Percentiles rank a stretch among this genome's conserved stretches.
Evolutionary conservation across 2,329 filamentous ascomycete species (phyloP).

Genomic region (Mariannaea sp.): DNA sequence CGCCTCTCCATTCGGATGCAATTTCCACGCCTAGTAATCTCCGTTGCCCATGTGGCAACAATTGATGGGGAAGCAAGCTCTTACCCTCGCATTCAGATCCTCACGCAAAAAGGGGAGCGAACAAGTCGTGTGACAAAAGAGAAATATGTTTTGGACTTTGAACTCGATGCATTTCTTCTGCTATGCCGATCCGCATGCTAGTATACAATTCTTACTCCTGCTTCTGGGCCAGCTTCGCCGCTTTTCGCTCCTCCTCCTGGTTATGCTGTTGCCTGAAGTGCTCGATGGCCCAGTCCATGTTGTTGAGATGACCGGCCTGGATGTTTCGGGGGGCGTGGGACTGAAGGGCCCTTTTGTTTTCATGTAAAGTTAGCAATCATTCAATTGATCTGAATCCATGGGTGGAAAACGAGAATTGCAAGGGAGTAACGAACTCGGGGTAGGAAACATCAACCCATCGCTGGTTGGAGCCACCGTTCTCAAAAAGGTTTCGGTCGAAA

Average conservation of each 20-base stretch:
- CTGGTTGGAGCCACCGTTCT: constrained; percentile 49
- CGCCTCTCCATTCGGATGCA: neutral
- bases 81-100: neutral
- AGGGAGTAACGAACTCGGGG: constrained; percentile 58
- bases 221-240: constrained; percentile 52
- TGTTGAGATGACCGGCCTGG: constrained; percentile 58
- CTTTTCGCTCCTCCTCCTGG: constrained; percentile 61
- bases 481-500: constrained; percentile 61
- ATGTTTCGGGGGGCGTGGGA: constrained; percentile 58
- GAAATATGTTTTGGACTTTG: constrained; percentile 23
- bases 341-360: constrained; percentile 55
- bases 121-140: constrained; percentile 8
- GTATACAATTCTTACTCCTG: constrained; percentile 39
- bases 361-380: constrained; percentile 29
- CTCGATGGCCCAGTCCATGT: constrained; percentile 60
- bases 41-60: neutral
- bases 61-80: neutral
- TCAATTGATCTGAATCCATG: neutral
- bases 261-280: constrained; percentile 61
- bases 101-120: neutral
- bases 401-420: neutral
- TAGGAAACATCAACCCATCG: constrained; percentile 57
- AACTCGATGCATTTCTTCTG: constrained; percentile 33
- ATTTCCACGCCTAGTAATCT: neutral
- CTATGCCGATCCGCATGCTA: constrained; percentile 32